Conservation (phyloP, 2,329 filamentous ascomycete species). For the Metarhizium rileyi region DNA sequence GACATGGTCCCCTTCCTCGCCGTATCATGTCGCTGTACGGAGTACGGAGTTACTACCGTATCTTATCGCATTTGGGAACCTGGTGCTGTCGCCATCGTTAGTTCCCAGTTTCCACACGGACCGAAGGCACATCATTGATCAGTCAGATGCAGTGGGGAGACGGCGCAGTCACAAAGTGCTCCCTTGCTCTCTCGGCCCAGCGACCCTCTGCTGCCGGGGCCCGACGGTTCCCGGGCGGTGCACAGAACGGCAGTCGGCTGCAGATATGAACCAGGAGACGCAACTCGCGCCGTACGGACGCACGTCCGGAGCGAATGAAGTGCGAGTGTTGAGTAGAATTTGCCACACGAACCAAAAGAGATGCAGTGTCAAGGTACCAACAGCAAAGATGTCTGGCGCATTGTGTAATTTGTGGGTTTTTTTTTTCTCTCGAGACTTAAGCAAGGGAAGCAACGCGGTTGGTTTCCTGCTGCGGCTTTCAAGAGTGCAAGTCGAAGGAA, state of each 20-base stretch:
- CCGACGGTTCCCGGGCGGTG: conserved; percentile 4
- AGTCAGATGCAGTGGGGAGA: too few species aligned
- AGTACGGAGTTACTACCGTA: too few species aligned
- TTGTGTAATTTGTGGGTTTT: too few species aligned
- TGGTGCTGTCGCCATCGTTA: too few species aligned
- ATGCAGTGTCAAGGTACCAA: too few species aligned
- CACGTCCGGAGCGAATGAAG: neutral
- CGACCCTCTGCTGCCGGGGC: neutral
- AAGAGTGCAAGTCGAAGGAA: neutral
- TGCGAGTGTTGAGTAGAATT: neutral
- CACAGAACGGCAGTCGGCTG: neutral
- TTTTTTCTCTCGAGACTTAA: too few species aligned
- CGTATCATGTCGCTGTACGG: neutral
- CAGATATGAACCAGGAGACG: neutral
- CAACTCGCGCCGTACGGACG: neutral
- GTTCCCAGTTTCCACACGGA: too few species aligned
- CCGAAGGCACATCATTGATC: too few species aligned
- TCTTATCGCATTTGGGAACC: too few species aligned
- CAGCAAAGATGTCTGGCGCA: too few species aligned
- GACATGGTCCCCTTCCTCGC: too few species aligned
- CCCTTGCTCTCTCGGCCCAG: neutral
- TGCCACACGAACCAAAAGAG: too few species aligned
- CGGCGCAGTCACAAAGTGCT: neutral
- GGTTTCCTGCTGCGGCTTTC: neutral
- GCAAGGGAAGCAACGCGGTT: neutral